These are phyloP conservation scores for Macroventuria anomochaeta DNA, from an alignment of 2,329 filamentous ascomycete genomes.

Conservation along the genomic window DNA sequence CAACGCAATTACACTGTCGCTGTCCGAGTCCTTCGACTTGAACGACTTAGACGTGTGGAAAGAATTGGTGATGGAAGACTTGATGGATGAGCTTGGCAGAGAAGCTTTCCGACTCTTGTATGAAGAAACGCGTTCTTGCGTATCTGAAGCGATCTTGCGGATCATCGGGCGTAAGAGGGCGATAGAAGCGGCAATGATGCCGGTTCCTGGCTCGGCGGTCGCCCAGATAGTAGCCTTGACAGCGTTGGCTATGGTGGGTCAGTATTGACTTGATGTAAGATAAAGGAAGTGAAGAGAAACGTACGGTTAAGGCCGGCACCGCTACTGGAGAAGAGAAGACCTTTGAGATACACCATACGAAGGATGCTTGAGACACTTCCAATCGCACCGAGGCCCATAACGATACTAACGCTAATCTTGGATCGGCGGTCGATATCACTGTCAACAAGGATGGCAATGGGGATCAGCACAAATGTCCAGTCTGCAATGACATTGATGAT, in stretches of 20 bases:
- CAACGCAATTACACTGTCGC: slow-evolving; percentile 29
- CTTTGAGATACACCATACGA: slow-evolving; percentile 42
- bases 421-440: slow-evolving; percentile 54
- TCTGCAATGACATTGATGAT: slow-evolving; percentile 42
- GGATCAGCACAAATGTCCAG: slow-evolving; percentile 46
- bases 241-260: slow-evolving; percentile 32
- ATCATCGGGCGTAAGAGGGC: slow-evolving; percentile 57
- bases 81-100: slow-evolving; percentile 2
- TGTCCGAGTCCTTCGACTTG: slow-evolving; percentile 8
- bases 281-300: background rate
- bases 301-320: slow-evolving; percentile 18
- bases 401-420: slow-evolving; percentile 54
- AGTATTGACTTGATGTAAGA: background rate
- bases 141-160: slow-evolving; percentile 32
- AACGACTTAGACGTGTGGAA: too few species aligned
- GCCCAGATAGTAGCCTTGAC: slow-evolving; percentile 54
- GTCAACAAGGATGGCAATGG: slow-evolving; percentile 43
- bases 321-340: slow-evolving; percentile 22
- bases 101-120: slow-evolving; percentile 21
- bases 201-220: slow-evolving; percentile 58
- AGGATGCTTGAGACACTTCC: slow-evolving; percentile 43
- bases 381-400: slow-evolving; percentile 53
- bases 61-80: slow-evolving; percentile 6
- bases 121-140: slow-evolving; percentile 27
- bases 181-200: slow-evolving; percentile 58